phyloP scores from a whole-genome alignment of 805 yeast genomes.

The Kazachstania taianensis region DNA sequence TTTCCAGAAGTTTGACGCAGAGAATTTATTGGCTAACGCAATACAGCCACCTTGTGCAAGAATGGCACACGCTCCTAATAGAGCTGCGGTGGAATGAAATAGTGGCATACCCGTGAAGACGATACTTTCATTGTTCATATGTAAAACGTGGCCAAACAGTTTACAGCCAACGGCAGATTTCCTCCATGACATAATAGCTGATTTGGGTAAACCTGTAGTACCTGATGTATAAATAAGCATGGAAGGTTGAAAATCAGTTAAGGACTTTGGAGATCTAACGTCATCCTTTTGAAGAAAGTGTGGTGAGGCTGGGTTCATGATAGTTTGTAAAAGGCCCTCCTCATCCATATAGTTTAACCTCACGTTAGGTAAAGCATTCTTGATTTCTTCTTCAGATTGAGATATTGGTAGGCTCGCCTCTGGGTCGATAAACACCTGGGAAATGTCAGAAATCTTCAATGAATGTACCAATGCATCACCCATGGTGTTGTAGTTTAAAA shows the following conservation, averaged over 20 bases:
- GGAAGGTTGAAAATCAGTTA: conserved; percentile 52
- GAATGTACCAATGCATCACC: conserved; percentile 76
- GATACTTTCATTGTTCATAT: conserved; percentile 42
- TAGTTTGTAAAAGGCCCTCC: conserved; percentile 32
- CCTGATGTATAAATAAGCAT: conserved; percentile 84
- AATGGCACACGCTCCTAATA: conserved; percentile 71
- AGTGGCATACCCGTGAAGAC: conserved; percentile 91
- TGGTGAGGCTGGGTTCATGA: conserved; percentile 34
- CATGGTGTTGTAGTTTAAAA: conserved; percentile 68
- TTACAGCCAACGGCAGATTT: conserved; percentile 64
- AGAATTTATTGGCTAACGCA: conserved; percentile 71
- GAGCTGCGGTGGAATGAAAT: conserved; percentile 89
- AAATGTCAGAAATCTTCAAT: conserved; percentile 53
- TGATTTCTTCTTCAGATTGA: conserved; percentile 38
- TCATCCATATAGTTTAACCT: conserved; percentile 45
- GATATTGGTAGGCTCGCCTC: conserved; percentile 46
- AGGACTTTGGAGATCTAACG: conserved; percentile 44
- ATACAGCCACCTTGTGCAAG: conserved; percentile 61
- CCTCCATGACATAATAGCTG: conserved; percentile 89
- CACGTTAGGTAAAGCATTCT: conserved; percentile 30
- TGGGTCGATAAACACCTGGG: conserved; percentile 65
- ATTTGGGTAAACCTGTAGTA: conserved; percentile 89
- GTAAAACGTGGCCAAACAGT: conserved; percentile 60
- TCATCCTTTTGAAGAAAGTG: conserved; percentile 45
- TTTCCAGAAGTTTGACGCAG: conserved; percentile 80